A percentile compares a stretch with the other conserved stretches of the same genome.
Conservation (phyloP, 1,139 yeast genomes). For the Debaryomyces robertsiae region DNA sequence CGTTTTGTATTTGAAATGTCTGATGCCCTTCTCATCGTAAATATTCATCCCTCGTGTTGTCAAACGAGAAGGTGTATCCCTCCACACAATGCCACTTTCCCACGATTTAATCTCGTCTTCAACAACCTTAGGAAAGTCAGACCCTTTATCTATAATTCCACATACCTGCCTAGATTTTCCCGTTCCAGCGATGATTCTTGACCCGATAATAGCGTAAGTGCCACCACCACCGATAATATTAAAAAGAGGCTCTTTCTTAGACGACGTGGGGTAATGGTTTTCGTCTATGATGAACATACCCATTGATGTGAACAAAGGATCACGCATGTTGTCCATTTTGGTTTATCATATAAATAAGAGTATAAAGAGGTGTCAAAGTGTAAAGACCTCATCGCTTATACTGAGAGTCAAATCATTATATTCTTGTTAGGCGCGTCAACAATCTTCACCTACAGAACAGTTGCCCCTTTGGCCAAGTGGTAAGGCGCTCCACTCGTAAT, state of each 20-base stretch:
- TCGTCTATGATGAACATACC: slow-evolving; percentile 96
- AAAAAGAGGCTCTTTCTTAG: slow-evolving; percentile 42
- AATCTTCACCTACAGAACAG: too few relatives aligned
- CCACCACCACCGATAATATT: slow-evolving; percentile 91
- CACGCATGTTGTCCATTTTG: not conserved
- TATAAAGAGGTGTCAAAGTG: too few relatives aligned
- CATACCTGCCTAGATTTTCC: slow-evolving; percentile 43
- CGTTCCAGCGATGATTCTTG: slow-evolving; percentile 54
- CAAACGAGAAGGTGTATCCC: slow-evolving; percentile 52
- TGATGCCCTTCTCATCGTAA: slow-evolving; percentile 63
- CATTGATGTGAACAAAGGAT: slow-evolving; percentile 54
- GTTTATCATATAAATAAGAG: not conserved
- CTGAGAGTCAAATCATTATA: too few relatives aligned
- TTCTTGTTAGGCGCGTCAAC: too few relatives aligned
- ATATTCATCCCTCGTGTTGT: slow-evolving; percentile 85
- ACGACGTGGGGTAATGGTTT: slow-evolving; percentile 56
- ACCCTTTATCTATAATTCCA: slow-evolving; percentile 79
- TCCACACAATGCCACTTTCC: slow-evolving; percentile 60
- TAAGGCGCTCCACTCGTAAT: slow-evolving; percentile 60
- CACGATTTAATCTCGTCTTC: slow-evolving; percentile 54
- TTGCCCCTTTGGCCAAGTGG: slow-evolving; percentile 58
- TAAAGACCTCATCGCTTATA: too few relatives aligned
- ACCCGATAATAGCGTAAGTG: slow-evolving; percentile 78
- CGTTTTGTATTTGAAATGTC: slow-evolving; percentile 50
- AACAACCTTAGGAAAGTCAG: slow-evolving; percentile 65